Evolutionary conservation across 305 asterid genomes (phyloP).

Genomic region (Fraxinus xanthoxyloides): DNA sequence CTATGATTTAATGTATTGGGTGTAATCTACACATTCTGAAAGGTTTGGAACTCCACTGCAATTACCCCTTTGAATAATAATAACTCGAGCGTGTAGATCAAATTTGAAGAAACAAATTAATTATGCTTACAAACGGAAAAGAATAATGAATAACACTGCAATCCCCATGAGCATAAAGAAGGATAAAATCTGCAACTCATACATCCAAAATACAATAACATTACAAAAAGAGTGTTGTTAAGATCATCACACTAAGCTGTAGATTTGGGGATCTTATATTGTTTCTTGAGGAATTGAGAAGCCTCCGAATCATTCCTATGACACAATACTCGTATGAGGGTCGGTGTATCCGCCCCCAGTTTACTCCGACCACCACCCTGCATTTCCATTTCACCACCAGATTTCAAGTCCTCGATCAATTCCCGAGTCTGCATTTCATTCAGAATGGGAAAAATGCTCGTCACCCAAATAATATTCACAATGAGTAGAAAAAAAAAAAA

Average conservation of each 20-base stretch:
- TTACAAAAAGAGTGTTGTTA: background rate
- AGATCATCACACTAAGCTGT: constrained; percentile 33
- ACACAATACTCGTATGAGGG: constrained; percentile 77
- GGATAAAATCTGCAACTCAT: background rate
- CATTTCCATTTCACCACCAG: constrained; percentile 71
- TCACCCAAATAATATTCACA: background rate
- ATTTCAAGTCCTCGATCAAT: constrained; percentile 80
- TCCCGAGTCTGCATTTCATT: constrained; percentile 71
- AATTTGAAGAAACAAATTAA: background rate
- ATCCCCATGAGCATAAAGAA: background rate
- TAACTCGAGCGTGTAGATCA: background rate
- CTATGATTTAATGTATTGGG: too few species aligned
- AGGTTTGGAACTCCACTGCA: background rate
- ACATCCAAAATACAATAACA: constrained; percentile 2
- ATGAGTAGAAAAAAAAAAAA: background rate
- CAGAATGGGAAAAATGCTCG: background rate
- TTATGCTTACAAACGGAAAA: background rate
- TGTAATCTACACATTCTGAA: background rate
- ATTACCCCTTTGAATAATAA: background rate
- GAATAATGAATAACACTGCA: background rate
- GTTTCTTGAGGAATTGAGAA: constrained; percentile 97
- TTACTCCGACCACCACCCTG: constrained; percentile 72
- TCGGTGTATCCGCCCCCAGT: constrained; percentile 82
- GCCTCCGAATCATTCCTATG: constrained; percentile 92
- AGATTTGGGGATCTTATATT: constrained; percentile 89